A percentile compares a stretch with the other conserved stretches of the same genome.
Conservation (phyloP, 345 rosid genomes). For the sweet orange (Citrus sinensis) region DVS_A1.0 CM039161.1:2961501-2962000, state of each 20-base stretch:
- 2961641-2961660: slow-evolving; percentile 1
- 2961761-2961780: not conserved
- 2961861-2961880: not conserved
- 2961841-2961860: not conserved
- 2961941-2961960: slow-evolving; percentile 98
- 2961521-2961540: not conserved
- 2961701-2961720: not conserved
- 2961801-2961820: too few relatives aligned
- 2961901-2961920: slow-evolving; percentile 90
- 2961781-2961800: not conserved
- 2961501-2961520: not conserved
- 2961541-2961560: not conserved
- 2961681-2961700: not conserved
- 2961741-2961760: not conserved
- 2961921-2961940: slow-evolving; percentile 92
- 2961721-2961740: not conserved
- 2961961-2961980: not conserved
- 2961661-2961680: slow-evolving; percentile 1
- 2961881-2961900: slow-evolving; percentile 51
- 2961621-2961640: slow-evolving; percentile 75
- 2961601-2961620: slow-evolving; percentile 98
- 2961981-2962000: not conserved
- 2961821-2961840: not conserved
- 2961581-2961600: slow-evolving; percentile 95
- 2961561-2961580: slow-evolving; percentile 59